Base-by-base conservation (phyloP, 331 rosid genomes). In the Erythrophleum ivorense region DNA sequence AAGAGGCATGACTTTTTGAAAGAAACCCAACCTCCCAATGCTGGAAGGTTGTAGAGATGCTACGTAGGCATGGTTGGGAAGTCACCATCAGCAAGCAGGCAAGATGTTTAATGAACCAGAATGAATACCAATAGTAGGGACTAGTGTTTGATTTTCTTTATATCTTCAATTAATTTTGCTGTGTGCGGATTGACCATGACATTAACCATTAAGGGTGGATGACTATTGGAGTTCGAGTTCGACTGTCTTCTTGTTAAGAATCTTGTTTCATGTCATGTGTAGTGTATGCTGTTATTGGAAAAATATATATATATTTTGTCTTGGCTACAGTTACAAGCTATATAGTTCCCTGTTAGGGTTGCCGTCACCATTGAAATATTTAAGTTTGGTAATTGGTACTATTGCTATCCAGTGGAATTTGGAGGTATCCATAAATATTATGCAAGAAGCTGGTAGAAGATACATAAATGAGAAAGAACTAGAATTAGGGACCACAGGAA, bases 1-100 rank as follows among this genome's bases (percentile, higher is more conserved):
- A 12, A 54, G 67, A 55, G 70, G 76, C 76, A 54, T 21, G 57
- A 70, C 57, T 24, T 70, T 29, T 70, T 45, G 40, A 45, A 43
- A 69, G 55, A 45, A 45, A 45, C 74, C 74, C n/a, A 45, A 69
- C 19, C 52, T 12, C 49, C 34, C 34, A 13, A 70, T 45, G 57
- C 6, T 24, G 57, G 75, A 70, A 24, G 34, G 19, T 70, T 46
- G 57, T 21, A 70, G 75, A 46, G 54, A 13, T 70, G 57, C 21
- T 46, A 24, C 33, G 3, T 6, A 45, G 18, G 75, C 57, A 70
- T 21, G 40, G 57, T 46, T 24, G 75, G 64, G 40, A 21, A 21
- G 58, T 70, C 75, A 46, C 58, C 75, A 46, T 70, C 57, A 46
- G 36, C 75, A 45, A 21, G 40, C 54, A 70, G 57, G 13, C 21